phyloP scores from a whole-genome alignment of 371 early-diverging fungal species.

The Rhizopus sp. region DNA sequence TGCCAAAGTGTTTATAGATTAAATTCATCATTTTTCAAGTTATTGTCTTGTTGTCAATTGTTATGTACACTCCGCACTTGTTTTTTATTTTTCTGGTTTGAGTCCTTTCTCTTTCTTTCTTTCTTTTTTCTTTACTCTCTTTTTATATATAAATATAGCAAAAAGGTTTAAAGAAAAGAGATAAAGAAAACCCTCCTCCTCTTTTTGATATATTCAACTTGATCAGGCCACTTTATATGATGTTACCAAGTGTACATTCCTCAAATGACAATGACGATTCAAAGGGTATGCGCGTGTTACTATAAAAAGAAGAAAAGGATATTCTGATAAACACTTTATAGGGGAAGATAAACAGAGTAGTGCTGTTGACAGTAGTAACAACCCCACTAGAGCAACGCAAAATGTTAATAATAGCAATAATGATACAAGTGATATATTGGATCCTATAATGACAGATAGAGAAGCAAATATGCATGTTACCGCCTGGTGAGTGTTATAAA shows the following conservation, averaged over 20 bases:
- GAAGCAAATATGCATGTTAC: slow-evolving; percentile 30
- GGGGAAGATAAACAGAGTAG: neutral
- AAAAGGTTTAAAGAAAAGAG: no score
- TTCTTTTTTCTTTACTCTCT: neutral
- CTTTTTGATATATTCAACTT: no score
- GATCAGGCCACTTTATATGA: no score
- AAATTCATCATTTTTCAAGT: slow-evolving; percentile 5
- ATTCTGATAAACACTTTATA: neutral
- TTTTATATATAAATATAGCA: neutral
- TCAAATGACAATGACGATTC: no score
- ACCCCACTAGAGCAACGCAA: neutral
- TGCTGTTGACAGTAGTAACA: neutral
- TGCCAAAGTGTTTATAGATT: slow-evolving; percentile 21
- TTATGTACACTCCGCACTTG: neutral
- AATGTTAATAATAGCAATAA: neutral
- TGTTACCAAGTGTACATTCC: no score
- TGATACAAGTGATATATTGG: slow-evolving; percentile 10
- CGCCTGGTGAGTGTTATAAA: slow-evolving; percentile 20
- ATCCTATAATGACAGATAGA: slow-evolving; percentile 26
- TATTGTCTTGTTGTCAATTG: slow-evolving; percentile 1
- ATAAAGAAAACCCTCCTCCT: no score
- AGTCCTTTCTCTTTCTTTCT: slow-evolving; percentile 2
- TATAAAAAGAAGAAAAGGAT: neutral
- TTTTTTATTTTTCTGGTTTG: slow-evolving; percentile 1
- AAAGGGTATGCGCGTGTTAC: neutral